These are phyloP conservation scores for Penicillium atrosanguineum DNA, from an alignment of 495 filamentous ascomycete genomes.

Conservation along the genomic window DNA sequence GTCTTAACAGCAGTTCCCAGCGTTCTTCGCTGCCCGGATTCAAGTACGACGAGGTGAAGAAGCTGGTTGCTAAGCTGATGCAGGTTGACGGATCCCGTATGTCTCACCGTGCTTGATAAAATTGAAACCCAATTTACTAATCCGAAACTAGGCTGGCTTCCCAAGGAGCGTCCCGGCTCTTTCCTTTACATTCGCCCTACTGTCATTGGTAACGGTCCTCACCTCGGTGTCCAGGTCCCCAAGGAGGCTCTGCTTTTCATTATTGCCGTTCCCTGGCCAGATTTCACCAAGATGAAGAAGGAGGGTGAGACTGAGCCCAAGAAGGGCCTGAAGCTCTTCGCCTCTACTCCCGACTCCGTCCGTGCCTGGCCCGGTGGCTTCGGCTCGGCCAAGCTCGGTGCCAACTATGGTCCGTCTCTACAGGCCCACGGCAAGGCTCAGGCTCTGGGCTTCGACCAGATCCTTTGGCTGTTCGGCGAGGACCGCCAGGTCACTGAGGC, in stretches of 20 bases:
- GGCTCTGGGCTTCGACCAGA: conserved; percentile 73
- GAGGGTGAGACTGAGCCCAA: conserved; percentile 16
- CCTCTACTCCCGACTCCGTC: conserved; percentile 70
- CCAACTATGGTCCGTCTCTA: conserved; percentile 85
- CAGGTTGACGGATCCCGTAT: conserved; percentile 46
- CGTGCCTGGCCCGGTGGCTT: conserved; percentile 93
- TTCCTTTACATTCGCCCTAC: conserved; percentile 85
- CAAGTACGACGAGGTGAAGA: conserved; percentile 65
- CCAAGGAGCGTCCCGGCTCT: conserved; percentile 53
- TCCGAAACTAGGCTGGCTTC: conserved; percentile 64
- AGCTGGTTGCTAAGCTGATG: conserved; percentile 67
- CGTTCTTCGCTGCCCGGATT: conserved; percentile 80
- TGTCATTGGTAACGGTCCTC: conserved; percentile 74
- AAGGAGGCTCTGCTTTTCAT: conserved; percentile 83
- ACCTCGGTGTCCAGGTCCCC: conserved; percentile 78
- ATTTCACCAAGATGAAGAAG: conserved; percentile 41
- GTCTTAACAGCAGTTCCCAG: conserved; percentile 67
- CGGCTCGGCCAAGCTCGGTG: conserved; percentile 85
- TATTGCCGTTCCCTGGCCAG: conserved; percentile 72
- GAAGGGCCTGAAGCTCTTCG: conserved; percentile 72
- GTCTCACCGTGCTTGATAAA: background rate
- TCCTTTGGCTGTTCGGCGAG: conserved; percentile 67
- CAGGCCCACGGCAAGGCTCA: conserved; percentile 72
- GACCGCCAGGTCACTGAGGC: background rate
- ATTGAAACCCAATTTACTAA: background rate